Percentiles rank a stretch among this genome's conserved stretches.
Conservation (phyloP, 768 basidiomycete genomes). For the Cubamyces lactineus region DNA sequence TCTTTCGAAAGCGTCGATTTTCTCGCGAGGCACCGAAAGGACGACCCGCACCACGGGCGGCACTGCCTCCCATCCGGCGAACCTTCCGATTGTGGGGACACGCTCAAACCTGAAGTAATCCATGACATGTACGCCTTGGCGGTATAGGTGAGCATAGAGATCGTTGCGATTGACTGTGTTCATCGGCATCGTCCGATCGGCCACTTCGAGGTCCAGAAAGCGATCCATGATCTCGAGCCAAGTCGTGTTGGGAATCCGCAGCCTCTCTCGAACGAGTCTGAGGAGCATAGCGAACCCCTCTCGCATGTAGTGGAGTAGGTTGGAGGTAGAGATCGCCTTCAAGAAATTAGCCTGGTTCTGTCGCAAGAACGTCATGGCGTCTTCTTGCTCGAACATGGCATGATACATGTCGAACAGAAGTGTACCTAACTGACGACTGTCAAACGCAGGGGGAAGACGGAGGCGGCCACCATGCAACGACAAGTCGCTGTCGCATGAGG, state of each 20-base stretch:
- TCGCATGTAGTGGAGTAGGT: constrained; percentile 49
- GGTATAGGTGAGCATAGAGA: constrained; percentile 47
- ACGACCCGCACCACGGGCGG: constrained; percentile 44
- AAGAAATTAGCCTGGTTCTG: constrained; percentile 3
- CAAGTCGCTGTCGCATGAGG: constrained; percentile 27
- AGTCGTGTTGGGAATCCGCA: constrained; percentile 33
- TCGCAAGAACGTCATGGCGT: constrained; percentile 23
- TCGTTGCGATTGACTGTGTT: constrained; percentile 48
- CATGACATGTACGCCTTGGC: constrained; percentile 42
- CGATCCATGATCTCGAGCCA: constrained; percentile 49
- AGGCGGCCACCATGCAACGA: background rate
- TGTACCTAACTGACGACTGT: constrained; percentile 39
- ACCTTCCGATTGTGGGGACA: constrained; percentile 12
- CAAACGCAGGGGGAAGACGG: constrained; percentile 27
- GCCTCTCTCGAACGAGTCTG: constrained; percentile 41
- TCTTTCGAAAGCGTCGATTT: constrained; percentile 35
- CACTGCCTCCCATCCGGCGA: constrained; percentile 32
- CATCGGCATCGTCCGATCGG: constrained; percentile 32
- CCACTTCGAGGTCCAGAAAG: constrained; percentile 35
- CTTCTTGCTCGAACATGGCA: constrained; percentile 48
- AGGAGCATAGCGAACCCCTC: constrained; percentile 52
- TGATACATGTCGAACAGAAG: constrained; percentile 49
- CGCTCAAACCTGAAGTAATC: constrained; percentile 18
- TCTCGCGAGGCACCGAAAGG: constrained; percentile 41
- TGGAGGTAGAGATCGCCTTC: constrained; percentile 26